phyloP scores from a whole-genome alignment of 225 moss, liverwort and hornwort genomes.

The Pseudoscleropodium purum region DNA sequence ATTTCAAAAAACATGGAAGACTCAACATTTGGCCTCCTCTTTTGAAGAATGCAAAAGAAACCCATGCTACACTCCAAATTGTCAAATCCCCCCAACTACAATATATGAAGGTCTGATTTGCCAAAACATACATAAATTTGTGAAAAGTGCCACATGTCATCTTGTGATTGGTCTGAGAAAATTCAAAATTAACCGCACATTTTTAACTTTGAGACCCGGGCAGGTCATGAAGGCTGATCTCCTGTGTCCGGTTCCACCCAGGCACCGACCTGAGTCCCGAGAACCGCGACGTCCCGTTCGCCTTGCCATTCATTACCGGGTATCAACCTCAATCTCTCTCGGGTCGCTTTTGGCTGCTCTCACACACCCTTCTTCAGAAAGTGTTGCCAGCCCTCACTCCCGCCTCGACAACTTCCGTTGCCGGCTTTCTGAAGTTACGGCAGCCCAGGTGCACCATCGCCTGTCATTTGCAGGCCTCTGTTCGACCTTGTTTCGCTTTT shows the following conservation, averaged over 20 bases:
- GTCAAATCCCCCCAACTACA: neutral
- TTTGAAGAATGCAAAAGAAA: neutral
- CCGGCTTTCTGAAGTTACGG: neutral
- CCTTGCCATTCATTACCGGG: neutral
- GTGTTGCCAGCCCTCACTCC: neutral
- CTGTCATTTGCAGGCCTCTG: neutral
- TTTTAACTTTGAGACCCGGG: neutral
- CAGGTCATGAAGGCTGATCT: neutral
- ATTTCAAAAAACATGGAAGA: neutral
- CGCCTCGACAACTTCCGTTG: neutral
- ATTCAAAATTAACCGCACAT: neutral
- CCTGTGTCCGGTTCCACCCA: neutral
- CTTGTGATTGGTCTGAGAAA: no score
- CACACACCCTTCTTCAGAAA: no score
- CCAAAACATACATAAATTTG: no score
- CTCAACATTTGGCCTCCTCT: accelerated
- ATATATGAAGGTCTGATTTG: no score
- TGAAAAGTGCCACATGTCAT: no score
- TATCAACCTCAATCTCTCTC: neutral
- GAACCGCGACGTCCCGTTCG: neutral
- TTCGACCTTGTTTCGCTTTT: neutral
- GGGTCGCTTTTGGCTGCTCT: neutral
- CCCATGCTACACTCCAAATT: accelerated
- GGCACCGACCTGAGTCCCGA: neutral
- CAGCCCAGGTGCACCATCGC: neutral